These are phyloP conservation scores for Mycena indigotica DNA, from an alignment of 768 basidiomycete genomes.

Conservation along the genomic window DNA sequence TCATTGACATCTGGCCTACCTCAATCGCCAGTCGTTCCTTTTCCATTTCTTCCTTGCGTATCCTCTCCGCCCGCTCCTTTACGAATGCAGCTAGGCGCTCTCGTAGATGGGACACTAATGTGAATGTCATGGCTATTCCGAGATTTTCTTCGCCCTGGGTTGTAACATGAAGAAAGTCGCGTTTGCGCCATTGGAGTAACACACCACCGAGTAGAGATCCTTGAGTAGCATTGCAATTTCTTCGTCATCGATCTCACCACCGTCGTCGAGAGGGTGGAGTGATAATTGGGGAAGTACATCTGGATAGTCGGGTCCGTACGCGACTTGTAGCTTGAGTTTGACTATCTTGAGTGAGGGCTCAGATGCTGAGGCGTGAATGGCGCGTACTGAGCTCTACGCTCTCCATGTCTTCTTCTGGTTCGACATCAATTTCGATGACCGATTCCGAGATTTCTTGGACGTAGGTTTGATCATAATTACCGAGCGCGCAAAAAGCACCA, in stretches of 20 bases:
- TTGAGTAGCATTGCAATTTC: slow-evolving; percentile 58
- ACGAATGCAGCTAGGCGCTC: slow-evolving; percentile 74
- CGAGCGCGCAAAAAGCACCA: slow-evolving; percentile 47
- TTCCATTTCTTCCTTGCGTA: slow-evolving; percentile 66
- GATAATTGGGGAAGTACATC: slow-evolving; percentile 76
- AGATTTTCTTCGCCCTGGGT: slow-evolving; percentile 79
- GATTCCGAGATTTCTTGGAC: slow-evolving; percentile 81
- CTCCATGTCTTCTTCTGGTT: slow-evolving; percentile 72
- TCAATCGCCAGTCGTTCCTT: slow-evolving; percentile 74
- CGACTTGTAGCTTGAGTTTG: slow-evolving; percentile 67
- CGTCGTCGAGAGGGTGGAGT: slow-evolving; percentile 63
- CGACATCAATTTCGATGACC: slow-evolving; percentile 80
- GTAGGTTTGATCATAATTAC: slow-evolving; percentile 41
- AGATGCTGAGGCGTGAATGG: slow-evolving; percentile 18
- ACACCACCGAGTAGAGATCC: slow-evolving; percentile 59
- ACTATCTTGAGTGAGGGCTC: slow-evolving; percentile 49
- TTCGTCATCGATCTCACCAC: slow-evolving; percentile 58
- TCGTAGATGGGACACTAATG: slow-evolving; percentile 81
- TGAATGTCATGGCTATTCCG: slow-evolving; percentile 98
- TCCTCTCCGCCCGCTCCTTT: slow-evolving; percentile 56
- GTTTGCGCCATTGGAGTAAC: slow-evolving; percentile 32
- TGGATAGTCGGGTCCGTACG: slow-evolving; percentile 84
- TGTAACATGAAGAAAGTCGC: slow-evolving; percentile 8
- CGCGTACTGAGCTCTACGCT: slow-evolving; percentile 60
- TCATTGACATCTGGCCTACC: slow-evolving; percentile 42